Evolutionary conservation across 306 rosid genomes (phyloP).

Genomic region (Psophocarpus tetragonolobus): DNA sequence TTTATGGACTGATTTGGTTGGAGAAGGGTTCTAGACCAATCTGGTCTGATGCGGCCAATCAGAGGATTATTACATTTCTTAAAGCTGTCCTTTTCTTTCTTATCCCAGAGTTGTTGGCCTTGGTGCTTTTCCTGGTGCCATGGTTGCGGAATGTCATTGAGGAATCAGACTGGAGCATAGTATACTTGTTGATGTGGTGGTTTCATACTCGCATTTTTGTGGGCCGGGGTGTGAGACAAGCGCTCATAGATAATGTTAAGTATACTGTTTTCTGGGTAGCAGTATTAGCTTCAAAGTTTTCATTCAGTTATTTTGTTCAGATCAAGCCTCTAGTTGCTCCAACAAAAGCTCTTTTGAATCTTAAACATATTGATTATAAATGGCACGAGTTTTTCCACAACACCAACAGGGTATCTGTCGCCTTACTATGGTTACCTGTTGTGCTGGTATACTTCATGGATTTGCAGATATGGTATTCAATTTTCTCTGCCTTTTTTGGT

Average conservation of each 20-base stretch:
- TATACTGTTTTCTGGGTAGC: constrained; percentile 71
- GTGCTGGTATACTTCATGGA: constrained; percentile 86
- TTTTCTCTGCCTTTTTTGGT: constrained; percentile 69
- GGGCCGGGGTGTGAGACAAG: constrained; percentile 90
- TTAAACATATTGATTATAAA: constrained; percentile 22
- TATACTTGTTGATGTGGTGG: constrained; percentile 88
- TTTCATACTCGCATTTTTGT: constrained; percentile 80
- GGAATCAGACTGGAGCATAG: constrained; percentile 57
- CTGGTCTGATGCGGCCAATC: constrained; percentile 74
- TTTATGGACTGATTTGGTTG: constrained; percentile 75
- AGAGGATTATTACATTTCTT: constrained; percentile 61
- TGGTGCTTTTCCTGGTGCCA: constrained; percentile 69
- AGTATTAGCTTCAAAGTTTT: constrained; percentile 74
- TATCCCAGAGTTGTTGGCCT: constrained; percentile 68
- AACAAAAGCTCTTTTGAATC: constrained; percentile 63
- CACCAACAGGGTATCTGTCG: constrained; percentile 67
- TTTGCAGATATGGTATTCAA: constrained; percentile 91
- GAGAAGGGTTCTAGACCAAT: constrained; percentile 55
- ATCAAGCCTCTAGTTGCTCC: constrained; percentile 85
- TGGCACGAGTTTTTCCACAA: constrained; percentile 82
- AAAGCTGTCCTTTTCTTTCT: constrained; percentile 61
- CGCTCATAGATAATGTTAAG: constrained; percentile 68
- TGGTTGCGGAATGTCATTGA: constrained; percentile 76
- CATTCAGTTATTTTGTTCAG: constrained; percentile 88
- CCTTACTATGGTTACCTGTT: constrained; percentile 82